These are phyloP conservation scores for Comarum palustre DNA, from an alignment of 306 rosid species.

Conservation along the genomic window DNA sequence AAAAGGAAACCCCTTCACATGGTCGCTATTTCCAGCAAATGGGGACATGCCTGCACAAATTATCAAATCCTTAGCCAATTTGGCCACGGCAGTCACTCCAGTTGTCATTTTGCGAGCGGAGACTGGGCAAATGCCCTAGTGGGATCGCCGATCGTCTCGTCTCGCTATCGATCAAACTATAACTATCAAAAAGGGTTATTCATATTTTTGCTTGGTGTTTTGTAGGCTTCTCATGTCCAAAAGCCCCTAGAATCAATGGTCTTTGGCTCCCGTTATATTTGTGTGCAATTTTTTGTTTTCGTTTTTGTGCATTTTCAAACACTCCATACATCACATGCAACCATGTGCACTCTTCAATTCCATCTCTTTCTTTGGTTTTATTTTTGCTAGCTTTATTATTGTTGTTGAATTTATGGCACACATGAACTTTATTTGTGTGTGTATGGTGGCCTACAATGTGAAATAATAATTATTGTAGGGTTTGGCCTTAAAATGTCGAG, in stretches of 20 bases:
- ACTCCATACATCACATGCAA: conserved; percentile 53
- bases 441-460: not conserved
- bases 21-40: conserved; percentile 23
- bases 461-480: not conserved
- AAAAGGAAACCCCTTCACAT: conserved; percentile 24
- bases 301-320: conserved; percentile 27
- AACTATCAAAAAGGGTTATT: conserved; percentile 22
- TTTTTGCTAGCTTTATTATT: not conserved
- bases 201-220: conserved; percentile 13
- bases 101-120: conserved; percentile 25
- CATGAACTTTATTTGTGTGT: conserved; percentile 1
- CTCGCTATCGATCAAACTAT: not conserved
- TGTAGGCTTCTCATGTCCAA: conserved; percentile 3
- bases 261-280: conserved; percentile 34
- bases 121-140: conserved; percentile 29
- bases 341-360: conserved; percentile 63
- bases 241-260: not conserved
- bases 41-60: conserved; percentile 13
- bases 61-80: too few relatives aligned
- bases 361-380: conserved; percentile 21
- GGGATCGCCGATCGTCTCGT: conserved; percentile 17
- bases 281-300: conserved; percentile 23
- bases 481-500: not conserved
- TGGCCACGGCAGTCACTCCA: conserved; percentile 25
- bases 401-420: conserved; percentile 9